Conservation (phyloP, 306 rosid genomes). For the Quercus berberidifolia region DNA sequence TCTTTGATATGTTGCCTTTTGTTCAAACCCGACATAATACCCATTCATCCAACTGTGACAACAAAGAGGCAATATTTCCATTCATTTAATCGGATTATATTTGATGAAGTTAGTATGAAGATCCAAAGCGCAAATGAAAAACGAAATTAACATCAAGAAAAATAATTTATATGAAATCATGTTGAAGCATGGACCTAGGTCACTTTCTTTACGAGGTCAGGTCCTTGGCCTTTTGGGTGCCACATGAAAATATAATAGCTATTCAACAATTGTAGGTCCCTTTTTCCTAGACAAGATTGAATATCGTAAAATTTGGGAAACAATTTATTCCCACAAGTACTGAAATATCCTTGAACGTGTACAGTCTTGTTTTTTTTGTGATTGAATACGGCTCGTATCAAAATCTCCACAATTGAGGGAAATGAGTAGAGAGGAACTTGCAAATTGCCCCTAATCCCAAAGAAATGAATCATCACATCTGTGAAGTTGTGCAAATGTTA, state of each 20-base stretch:
- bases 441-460: too few relatives aligned
- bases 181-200: neutral
- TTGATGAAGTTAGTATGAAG: neutral
- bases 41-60: slow-evolving; percentile 74
- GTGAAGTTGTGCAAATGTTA: neutral
- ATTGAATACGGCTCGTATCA: too few relatives aligned
- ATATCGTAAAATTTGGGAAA: neutral
- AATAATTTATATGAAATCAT: neutral
- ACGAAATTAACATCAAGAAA: neutral
- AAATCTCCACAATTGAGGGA: neutral
- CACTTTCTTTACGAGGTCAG: neutral
- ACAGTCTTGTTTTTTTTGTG: too few relatives aligned
- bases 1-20: slow-evolving; percentile 42
- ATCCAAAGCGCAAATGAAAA: neutral
- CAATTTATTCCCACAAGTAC: neutral
- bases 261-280: neutral
- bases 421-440: neutral
- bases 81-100: slow-evolving; percentile 2
- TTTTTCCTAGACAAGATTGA: neutral
- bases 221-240: neutral
- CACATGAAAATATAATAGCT: too few relatives aligned
- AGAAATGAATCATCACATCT: too few relatives aligned
- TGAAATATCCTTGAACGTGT: neutral
- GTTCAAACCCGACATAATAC: slow-evolving; percentile 70
- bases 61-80: slow-evolving; percentile 3